phyloP scores from a whole-genome alignment of 805 yeast genomes.

The Suhomyces kilbournensis region DNA sequence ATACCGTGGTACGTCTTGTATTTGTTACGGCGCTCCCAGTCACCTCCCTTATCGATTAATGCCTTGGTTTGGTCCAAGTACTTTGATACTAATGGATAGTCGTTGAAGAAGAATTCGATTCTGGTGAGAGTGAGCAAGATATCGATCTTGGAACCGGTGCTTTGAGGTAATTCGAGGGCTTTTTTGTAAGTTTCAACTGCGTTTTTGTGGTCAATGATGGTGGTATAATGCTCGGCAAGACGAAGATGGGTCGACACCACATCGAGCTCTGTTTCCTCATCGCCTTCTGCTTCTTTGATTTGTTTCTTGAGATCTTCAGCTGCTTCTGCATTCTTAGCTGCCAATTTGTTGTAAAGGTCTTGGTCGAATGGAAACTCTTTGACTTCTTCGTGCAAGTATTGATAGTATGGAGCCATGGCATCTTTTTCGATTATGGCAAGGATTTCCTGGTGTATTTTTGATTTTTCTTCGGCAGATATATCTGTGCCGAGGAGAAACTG shows the following conservation, averaged over 20 bases:
- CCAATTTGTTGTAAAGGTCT: slow-evolving; percentile 48
- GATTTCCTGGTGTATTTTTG: slow-evolving; percentile 43
- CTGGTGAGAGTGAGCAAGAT: slow-evolving; percentile 76
- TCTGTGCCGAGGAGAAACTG: slow-evolving; percentile 59
- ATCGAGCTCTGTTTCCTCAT: slow-evolving; percentile 85
- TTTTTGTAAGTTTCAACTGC: slow-evolving; percentile 66
- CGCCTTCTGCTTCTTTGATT: slow-evolving; percentile 55
- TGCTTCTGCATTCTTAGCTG: slow-evolving; percentile 51
- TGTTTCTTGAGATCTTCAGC: slow-evolving; percentile 52
- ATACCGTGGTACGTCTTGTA: slow-evolving; percentile 90
- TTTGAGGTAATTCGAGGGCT: slow-evolving; percentile 75
- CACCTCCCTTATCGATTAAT: slow-evolving; percentile 94
- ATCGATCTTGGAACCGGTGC: slow-evolving; percentile 89
- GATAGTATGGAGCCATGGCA: slow-evolving; percentile 80
- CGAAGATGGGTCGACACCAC: slow-evolving; percentile 70
- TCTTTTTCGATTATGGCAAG: slow-evolving; percentile 53
- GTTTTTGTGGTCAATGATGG: slow-evolving; percentile 74
- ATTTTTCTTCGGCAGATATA: slow-evolving; percentile 36
- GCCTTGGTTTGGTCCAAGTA: slow-evolving; percentile 69
- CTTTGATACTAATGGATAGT: slow-evolving; percentile 63
- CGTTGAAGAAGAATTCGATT: slow-evolving; percentile 85
- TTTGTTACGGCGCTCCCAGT: slow-evolving; percentile 97
- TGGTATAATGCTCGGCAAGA: slow-evolving; percentile 85
- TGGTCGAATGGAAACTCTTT: slow-evolving; percentile 58
- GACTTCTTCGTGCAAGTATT: slow-evolving; percentile 47